Evolutionary conservation across 176 grass and related monocot species (phyloP).

Genomic region (Coix lacrymajobi): DNA sequence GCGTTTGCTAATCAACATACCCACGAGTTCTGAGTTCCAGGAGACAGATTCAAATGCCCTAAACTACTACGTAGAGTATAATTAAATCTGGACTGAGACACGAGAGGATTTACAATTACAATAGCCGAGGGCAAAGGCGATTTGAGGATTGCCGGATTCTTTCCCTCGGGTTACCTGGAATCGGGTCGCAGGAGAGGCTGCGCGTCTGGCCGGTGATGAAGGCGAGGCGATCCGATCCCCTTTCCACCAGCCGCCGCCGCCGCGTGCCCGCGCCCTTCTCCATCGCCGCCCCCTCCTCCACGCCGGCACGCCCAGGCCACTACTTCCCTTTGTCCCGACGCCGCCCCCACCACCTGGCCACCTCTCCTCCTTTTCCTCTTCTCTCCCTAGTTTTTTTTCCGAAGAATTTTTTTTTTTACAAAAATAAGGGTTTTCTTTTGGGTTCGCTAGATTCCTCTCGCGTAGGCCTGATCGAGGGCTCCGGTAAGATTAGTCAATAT

Average conservation of each 20-base stretch:
- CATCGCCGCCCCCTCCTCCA: constrained; percentile 20
- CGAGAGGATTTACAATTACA: not conserved
- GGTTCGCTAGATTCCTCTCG: too few relatives aligned
- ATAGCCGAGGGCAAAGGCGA: not conserved
- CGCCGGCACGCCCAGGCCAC: constrained; percentile 31
- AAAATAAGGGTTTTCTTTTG: too few relatives aligned
- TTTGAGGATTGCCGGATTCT: not conserved
- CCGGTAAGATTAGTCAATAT: too few relatives aligned
- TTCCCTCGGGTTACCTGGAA: constrained; percentile 19
- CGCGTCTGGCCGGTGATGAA: constrained; percentile 59
- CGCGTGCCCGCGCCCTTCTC: constrained; percentile 49
- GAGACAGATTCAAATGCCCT: not conserved
- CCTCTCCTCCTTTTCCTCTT: constrained; percentile 21
- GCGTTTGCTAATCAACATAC: not conserved
- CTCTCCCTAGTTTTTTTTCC: not conserved
- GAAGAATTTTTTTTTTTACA: too few relatives aligned
- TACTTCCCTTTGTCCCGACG: not conserved
- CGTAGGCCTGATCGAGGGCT: too few relatives aligned
- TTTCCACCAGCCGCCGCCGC: constrained; percentile 65
- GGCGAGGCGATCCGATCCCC: constrained; percentile 77
- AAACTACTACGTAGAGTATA: not conserved
- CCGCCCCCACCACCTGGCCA: constrained; percentile 9
- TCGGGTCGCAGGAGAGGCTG: constrained; percentile 25
- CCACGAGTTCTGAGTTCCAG: not conserved
- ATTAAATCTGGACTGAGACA: not conserved